Evolutionary conservation across 192 early-diverging fungal species (phyloP), one percentile per base, ranked within the genome.

Genomic region (Jimgerdemannia flammicorona): DNA sequence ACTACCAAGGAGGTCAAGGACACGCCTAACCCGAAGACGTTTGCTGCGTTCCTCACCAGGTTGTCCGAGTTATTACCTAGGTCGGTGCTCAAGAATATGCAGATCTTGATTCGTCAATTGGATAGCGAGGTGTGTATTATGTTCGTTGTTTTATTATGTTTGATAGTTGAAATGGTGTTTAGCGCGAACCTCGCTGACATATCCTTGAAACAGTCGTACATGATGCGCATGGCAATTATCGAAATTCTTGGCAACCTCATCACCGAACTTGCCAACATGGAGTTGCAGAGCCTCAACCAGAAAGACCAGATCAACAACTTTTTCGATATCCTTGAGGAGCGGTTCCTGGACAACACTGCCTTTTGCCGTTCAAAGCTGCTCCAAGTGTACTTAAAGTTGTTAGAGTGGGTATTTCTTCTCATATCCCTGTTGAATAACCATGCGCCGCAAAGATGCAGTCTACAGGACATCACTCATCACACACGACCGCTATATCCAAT

Each of bases 171-270:
- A 40, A 4, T 69, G 39, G 6, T 72, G 18, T 63, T 43, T 72
- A 70, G 70, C 49, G 18, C 70, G 4, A 14, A 4, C 43, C 49
- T 3, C 18, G 11, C 29, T 29, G 29, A 29, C 29, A 29, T 29
- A 29, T 59, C 19, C 18, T 20, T 68, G 67, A 18, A 20, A 41
- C 77, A 96, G 93, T 90, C 95, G 1, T 94, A 97, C 80, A 88
- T 90, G 4, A 90, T 99, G 82, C 86, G 98, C 44, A 88, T 85
- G 18, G 92, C 91, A 3, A 90, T 99, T 77, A 89, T 98, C 8
- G 97, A 99, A 63, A 93, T 95, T 4, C 86, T 97, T 40, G 95
- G 93, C 29, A 91, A 95, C 74, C 86, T 99, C 14, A 95, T 97
- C 64, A 86, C 91, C 41, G 87, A 92, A 64, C 76, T 94, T 43